Conservation (phyloP, 2,329 filamentous ascomycete genomes). For the Fusarium sp. region DNA sequence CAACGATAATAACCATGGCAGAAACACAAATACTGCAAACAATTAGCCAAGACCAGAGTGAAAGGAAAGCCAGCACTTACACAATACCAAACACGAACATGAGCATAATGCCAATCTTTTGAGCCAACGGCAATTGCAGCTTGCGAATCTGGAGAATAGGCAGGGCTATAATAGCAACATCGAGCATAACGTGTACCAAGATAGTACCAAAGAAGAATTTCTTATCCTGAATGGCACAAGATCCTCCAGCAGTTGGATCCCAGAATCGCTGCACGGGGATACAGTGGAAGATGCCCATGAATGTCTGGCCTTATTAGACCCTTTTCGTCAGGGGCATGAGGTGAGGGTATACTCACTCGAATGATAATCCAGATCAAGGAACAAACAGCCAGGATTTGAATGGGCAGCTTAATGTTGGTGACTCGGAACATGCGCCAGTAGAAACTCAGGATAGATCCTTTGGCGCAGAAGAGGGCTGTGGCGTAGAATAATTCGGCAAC, state of each 20-base stretch:
- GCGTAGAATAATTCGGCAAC: slow-evolving; percentile 45
- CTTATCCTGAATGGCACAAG: slow-evolving; percentile 40
- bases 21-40: slow-evolving; percentile 28
- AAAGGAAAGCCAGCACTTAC: slow-evolving; percentile 18
- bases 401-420: slow-evolving; percentile 41
- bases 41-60: background rate
- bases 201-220: slow-evolving; percentile 50
- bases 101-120: slow-evolving; percentile 44
- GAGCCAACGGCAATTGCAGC: slow-evolving; percentile 42
- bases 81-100: slow-evolving; percentile 48
- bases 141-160: slow-evolving; percentile 47
- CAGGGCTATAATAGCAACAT: slow-evolving; percentile 46
- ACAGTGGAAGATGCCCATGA: slow-evolving; percentile 36
- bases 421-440: slow-evolving; percentile 49
- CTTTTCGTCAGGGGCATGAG: background rate
- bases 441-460: slow-evolving; percentile 44
- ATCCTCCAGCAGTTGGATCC: slow-evolving; percentile 13
- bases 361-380: slow-evolving; percentile 45
- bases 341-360: slow-evolving; percentile 17
- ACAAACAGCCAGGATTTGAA: slow-evolving; percentile 39
- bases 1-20: slow-evolving; percentile 35
- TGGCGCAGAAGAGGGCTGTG: slow-evolving; percentile 42
- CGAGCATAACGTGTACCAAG: slow-evolving; percentile 46
- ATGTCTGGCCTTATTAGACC: background rate
- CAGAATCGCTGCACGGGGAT: slow-evolving; percentile 32